These are phyloP conservation scores for Alternaria sp. DNA, from an alignment of 2,329 filamentous ascomycete genomes.

Conservation along the genomic window DNA sequence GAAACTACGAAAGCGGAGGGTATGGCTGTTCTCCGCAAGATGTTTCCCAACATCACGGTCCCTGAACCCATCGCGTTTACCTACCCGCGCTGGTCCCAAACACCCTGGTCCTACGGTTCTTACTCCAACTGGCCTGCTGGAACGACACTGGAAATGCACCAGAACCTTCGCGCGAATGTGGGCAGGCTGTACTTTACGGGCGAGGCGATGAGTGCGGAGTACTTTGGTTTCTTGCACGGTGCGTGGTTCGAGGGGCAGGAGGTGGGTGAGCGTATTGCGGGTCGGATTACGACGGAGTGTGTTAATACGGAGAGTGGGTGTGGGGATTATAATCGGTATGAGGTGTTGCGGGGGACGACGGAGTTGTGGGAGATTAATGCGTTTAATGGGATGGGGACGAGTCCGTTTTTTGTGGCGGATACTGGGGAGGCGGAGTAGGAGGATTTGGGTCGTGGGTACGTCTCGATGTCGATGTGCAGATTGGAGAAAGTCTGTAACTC, in stretches of 20 bases:
- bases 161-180: constrained; percentile 71
- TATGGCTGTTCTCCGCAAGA: constrained; percentile 63
- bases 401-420: constrained; percentile 31
- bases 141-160: constrained; percentile 68
- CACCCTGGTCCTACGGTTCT: constrained; percentile 63
- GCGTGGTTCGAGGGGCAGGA: constrained; percentile 47
- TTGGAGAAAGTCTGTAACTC: not conserved
- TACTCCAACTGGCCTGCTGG: constrained; percentile 73
- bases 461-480: not conserved
- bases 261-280: constrained; percentile 40
- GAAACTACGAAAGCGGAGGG: constrained; percentile 63
- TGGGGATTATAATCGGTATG: constrained; percentile 36
- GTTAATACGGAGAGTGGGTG: constrained; percentile 32
- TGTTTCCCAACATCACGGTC: constrained; percentile 65
- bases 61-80: constrained; percentile 66
- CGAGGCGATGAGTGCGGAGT: constrained; percentile 67
- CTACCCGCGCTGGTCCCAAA: constrained; percentile 65
- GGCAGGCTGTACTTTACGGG: constrained; percentile 69
- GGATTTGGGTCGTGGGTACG: not conserved
- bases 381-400: constrained; percentile 38
- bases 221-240: constrained; percentile 69
- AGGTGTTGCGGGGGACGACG: constrained; percentile 41
- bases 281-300: constrained; percentile 32
- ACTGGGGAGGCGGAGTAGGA: not conserved
- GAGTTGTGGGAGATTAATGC: constrained; percentile 34